phyloP scores from a whole-genome alignment of 257 asterid species.

The Scutellaria baicalensis region DNA sequence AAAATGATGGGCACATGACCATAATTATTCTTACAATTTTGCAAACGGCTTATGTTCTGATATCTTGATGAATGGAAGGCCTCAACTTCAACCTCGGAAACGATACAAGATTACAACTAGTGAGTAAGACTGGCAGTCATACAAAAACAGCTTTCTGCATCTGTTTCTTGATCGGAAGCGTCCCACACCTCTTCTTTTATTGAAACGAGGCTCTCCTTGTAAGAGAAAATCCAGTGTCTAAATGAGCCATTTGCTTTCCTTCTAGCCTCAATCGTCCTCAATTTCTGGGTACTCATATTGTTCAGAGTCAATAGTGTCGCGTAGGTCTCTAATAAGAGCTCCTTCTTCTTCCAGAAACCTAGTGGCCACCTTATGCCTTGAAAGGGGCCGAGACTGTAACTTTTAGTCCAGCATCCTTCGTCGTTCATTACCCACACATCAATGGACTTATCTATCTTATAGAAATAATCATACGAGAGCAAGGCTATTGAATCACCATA shows the following conservation, averaged over 20 bases:
- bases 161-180: neutral
- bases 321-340: constrained; percentile 27
- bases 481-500: constrained; percentile 25
- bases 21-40: too few relatives aligned
- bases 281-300: constrained; percentile 12
- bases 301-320: constrained; percentile 13
- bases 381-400: constrained; percentile 21
- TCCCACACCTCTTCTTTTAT: constrained; percentile 25
- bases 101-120: too few relatives aligned
- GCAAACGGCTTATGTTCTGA: too few relatives aligned
- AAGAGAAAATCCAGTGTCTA: constrained; percentile 23
- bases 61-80: too few relatives aligned
- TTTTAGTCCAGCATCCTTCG: constrained; percentile 27
- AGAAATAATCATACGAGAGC: constrained; percentile 12
- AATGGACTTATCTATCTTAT: neutral
- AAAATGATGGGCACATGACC: too few relatives aligned
- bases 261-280: constrained; percentile 15
- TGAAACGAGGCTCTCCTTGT: constrained; percentile 42
- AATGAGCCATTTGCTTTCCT: constrained; percentile 17
- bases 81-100: too few relatives aligned
- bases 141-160: too few relatives aligned
- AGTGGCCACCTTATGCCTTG: constrained; percentile 28
- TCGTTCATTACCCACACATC: constrained; percentile 34
- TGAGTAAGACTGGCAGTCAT: too few relatives aligned
- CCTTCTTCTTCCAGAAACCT: constrained; percentile 35